Base-by-base conservation (phyloP, 2,329 filamentous ascomycete species). In the Cordyceps cateniannulata region DNA sequence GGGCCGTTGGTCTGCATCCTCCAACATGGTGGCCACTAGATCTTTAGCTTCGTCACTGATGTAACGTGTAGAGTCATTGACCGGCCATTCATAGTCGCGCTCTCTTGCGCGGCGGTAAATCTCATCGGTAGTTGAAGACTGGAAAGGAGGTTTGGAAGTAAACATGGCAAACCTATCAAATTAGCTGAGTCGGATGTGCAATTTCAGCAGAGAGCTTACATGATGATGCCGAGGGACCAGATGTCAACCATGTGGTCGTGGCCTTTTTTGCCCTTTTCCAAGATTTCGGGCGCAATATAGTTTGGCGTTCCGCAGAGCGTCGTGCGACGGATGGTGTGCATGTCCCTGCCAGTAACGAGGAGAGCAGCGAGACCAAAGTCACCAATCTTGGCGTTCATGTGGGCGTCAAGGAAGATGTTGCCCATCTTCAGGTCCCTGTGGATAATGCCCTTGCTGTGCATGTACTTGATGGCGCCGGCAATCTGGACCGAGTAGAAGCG, bases 181-280 rank as follows among this genome's bases (percentile, higher is more conserved):
- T 58, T 49, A 64, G 59, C 57, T 51, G 29, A 27, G 35, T 29
- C 38, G 5, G 25, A 10, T 42, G 5, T 42, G 40, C 18, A 51
- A 8, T 60, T 10, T 27, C 29, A 35, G 10, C 10, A 9, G 10
- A 48, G n/a, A 29, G 69, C 86, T 78, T 78, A 93, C 87, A 96
- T 92, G 72, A 99, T 99, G 66, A 99, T 95, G 22, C 96, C 95
- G 70, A 99, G 81, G 49, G 93, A 96, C 96, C 96, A 99, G 60
- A 99, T 90, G 72, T 99, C 95, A 3, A 99, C 95, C 79, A 96
- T 96, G 71, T 98, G 93, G 66, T 96, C 95, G 72, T 99, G 95
- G 0, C 95, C 95, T 68, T 93, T 91, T 70, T 91, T 95, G 38
- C 89, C 91, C 79, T 95, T 96, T 70, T 96, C 91, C 56, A 99